Conservation (phyloP, 352 stramenopile genomes). For the Achlya hypogyna region DNA sequence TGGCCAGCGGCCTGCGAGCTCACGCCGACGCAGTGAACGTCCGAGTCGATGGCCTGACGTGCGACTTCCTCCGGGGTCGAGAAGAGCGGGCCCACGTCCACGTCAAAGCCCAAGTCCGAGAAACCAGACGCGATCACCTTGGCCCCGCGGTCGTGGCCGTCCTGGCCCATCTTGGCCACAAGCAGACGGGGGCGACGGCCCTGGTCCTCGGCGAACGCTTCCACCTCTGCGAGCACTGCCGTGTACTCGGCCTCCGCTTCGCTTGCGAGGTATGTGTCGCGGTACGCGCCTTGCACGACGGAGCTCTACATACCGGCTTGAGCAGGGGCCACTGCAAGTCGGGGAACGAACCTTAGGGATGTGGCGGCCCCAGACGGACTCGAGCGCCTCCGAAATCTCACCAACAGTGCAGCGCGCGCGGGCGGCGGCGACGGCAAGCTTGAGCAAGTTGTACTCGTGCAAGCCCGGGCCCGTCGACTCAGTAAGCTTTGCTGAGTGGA, state of each 20-base stretch:
- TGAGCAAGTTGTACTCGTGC: slow-evolving; percentile 91
- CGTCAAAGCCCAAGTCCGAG: slow-evolving; percentile 96
- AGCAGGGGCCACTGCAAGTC: too few relatives aligned
- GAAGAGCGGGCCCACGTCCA: slow-evolving; percentile 95
- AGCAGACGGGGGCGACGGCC: slow-evolving; percentile 91
- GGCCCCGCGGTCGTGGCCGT: slow-evolving; percentile 95
- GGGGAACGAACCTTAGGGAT: slow-evolving; percentile 60
- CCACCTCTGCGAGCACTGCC: slow-evolving; percentile 76
- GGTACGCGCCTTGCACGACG: slow-evolving; percentile 48
- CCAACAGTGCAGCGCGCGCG: slow-evolving; percentile 87
- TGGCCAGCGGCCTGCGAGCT: slow-evolving; percentile 91
- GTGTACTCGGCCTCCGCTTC: slow-evolving; percentile 84
- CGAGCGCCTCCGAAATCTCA: slow-evolving; percentile 92
- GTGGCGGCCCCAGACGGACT: slow-evolving; percentile 93
- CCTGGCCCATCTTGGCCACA: slow-evolving; percentile 94
- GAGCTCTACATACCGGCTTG: too few relatives aligned
- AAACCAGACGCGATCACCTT: slow-evolving; percentile 96
- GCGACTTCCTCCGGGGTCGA: slow-evolving; percentile 60
- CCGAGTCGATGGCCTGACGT: slow-evolving; percentile 87
- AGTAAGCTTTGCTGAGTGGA: slow-evolving; percentile 41
- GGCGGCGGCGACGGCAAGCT: slow-evolving; percentile 88
- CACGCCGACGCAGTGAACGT: slow-evolving; percentile 91
- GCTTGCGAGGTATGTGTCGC: slow-evolving; percentile 43
- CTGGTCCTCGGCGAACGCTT: slow-evolving; percentile 88
- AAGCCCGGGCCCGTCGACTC: slow-evolving; percentile 67